Conservation (phyloP, 1,284 basidiomycete species). For the Trichosporon coremiiforme region DNA sequence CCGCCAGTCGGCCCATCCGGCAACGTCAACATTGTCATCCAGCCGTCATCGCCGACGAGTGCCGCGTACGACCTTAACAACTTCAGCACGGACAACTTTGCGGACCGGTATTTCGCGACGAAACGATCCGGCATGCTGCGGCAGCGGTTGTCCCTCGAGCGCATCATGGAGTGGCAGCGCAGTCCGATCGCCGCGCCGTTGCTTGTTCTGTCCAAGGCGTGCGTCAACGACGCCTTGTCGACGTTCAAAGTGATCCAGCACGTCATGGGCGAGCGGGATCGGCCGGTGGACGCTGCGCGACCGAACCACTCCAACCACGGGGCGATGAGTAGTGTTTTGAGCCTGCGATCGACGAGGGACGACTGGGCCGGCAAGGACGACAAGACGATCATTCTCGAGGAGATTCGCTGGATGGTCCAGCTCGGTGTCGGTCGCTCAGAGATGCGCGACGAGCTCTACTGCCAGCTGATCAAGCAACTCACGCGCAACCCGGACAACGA, state of each 20-base stretch:
- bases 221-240: slow-evolving; percentile 72
- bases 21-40: slow-evolving; percentile 31
- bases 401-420: slow-evolving; percentile 79
- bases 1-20: slow-evolving; percentile 19
- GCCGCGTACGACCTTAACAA: slow-evolving; percentile 28
- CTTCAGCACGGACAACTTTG: slow-evolving; percentile 79
- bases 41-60: slow-evolving; percentile 29
- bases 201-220: slow-evolving; percentile 65
- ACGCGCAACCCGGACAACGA: slow-evolving; percentile 78
- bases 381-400: slow-evolving; percentile 65
- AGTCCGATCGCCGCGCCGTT: slow-evolving; percentile 70
- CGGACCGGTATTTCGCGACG: slow-evolving; percentile 80
- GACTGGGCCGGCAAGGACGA: slow-evolving; percentile 33
- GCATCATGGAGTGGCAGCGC: slow-evolving; percentile 90
- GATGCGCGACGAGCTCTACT: slow-evolving; percentile 87
- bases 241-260: slow-evolving; percentile 85
- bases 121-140: slow-evolving; percentile 77
- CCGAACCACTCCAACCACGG: slow-evolving; percentile 3
- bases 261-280: slow-evolving; percentile 86
- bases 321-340: slow-evolving; percentile 21
- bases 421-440: slow-evolving; percentile 76
- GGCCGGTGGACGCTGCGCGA: slow-evolving; percentile 50
- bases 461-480: slow-evolving; percentile 86
- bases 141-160: slow-evolving; percentile 69
- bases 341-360: slow-evolving; percentile 22